Base-by-base conservation (phyloP, 208 protist species). In the Trypanosomatidae sp. region DNA sequence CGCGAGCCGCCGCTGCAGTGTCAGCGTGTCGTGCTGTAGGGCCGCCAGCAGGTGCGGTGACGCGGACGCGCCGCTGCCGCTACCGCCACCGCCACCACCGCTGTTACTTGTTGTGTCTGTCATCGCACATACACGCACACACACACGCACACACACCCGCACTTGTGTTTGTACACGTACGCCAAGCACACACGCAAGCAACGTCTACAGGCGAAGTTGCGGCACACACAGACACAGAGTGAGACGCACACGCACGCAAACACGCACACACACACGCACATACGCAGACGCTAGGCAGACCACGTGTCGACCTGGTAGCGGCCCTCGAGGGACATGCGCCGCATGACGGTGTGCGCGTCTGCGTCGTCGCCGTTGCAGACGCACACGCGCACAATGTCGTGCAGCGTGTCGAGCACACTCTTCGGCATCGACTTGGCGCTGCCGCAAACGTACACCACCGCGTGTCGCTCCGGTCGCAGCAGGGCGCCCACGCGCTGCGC, bases 341-440 rank as follows among this genome's bases (percentile, higher is more conserved):
- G 60, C 30, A 87, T 53, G 18, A 76, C 61, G 16, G 48, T 41
- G 6, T 59, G 37, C 10, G 61, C 72, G 11, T 42, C 19, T 19
- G n/a, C 48, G 33, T 70, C 64, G 47, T 75, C 62, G 5, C 65
- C 69, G 21, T 44, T 58, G 15, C 61, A 72, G 41, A 67, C 62
- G 11, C 66, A 67, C 20, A 60, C 63, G n/a, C 52, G 59, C 0
- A 69, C 56, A 45, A 86, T 82, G 23, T 79, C 52, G 27, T 68
- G 47, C 13, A 92, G 30, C 6, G 66, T 66, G 2, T 42, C 20
- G 40, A 63, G 55, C 13, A 89, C 76, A 55, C 85, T 74, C 35
- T 81, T 80, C 11, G 80, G 80, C 79, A 93, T 89, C 43, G 75
- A 65, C 50, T 87, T 93, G 11, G 84, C 74, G 41, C 87, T 93